Evolutionary conservation across 352 stramenopile species (phyloP), one percentile per base, ranked within the genome.

Genomic region (Plasmopara halstedii): DNA sequence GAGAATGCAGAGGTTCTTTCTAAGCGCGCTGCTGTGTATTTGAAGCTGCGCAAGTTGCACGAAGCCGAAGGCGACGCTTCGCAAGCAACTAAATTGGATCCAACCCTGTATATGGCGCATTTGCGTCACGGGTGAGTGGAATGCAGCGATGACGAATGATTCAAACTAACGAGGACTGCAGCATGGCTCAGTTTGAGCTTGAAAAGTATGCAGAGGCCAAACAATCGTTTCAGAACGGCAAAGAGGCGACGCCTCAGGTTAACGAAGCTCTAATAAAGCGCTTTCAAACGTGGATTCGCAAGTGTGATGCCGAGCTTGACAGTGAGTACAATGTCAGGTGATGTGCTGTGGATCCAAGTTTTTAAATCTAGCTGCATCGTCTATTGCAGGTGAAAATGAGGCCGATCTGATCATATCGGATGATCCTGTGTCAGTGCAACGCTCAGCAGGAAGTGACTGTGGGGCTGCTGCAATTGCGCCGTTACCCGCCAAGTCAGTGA

Each of bases 241-340:
- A 84, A 46, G 32, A 64, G 4, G 37, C 22, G 19, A 54, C 59
- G 1, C 41, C 48, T 35, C 56, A 58, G 21, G 25, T 33, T 0
- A 66, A 75, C 15, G 59, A 81, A 15, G 26, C 42, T 18, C 43
- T 86, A 10, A 36, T 46, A 10, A 80, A 77, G 44, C 71, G 64
- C 10, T 86, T 92, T 49, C 76, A 81, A 56, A 92, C 70, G 20
- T 95, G 83, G 81, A 74, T 94, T 44, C 75, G 85, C 53, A 95
- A 94, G 46, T 95, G 85, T 42, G 73, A 95, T 32, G 78, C 81
- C 0, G 83, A 95, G 39, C 11, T 88, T 18, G 68, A 88, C 51
- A 71, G 77, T 88, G 38, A 52, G 76, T 46, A 9, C 8, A 29
- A 41, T 14, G 6, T 45, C 1, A 25, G 6, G 10, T 6, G 32